Evolutionary conservation across 331 rosid species (phyloP).

Genomic region (Cydonia oblonga): DNA sequence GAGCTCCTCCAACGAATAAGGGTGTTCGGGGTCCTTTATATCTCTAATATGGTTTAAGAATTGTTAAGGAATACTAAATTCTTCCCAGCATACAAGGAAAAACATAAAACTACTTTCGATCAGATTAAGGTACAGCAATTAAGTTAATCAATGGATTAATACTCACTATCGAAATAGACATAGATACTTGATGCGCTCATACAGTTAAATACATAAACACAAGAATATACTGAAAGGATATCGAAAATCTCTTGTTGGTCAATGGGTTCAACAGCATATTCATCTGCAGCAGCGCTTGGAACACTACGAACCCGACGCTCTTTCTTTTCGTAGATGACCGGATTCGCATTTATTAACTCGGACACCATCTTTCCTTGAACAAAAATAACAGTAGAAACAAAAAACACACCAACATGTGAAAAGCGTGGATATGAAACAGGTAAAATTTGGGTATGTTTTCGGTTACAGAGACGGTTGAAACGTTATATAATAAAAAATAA

Average conservation of each 20-base stretch:
- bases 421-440: neutral
- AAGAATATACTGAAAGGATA: constrained; percentile 43
- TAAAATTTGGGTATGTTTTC: neutral
- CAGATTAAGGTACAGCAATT: neutral
- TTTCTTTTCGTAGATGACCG: constrained; percentile 67
- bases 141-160: neutral
- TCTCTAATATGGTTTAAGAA: constrained; percentile 86
- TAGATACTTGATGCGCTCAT: neutral
- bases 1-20: constrained; percentile 90
- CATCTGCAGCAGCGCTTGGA: constrained; percentile 22
- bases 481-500: neutral
- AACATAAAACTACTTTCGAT: neutral
- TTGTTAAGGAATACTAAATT: constrained; percentile 31
- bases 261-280: constrained; percentile 49
- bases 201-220: neutral
- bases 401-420: neutral
- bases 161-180: neutral
- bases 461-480: neutral
- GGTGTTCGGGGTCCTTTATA: constrained; percentile 92
- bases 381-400: neutral
- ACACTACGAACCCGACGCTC: constrained; percentile 57
- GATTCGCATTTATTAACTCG: constrained; percentile 73
- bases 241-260: constrained; percentile 80
- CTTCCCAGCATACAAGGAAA: neutral
- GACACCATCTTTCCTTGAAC: constrained; percentile 41